Evolutionary conservation across 306 rosid genomes (phyloP).

Genomic region (Hippophae gyantsensis): DNA sequence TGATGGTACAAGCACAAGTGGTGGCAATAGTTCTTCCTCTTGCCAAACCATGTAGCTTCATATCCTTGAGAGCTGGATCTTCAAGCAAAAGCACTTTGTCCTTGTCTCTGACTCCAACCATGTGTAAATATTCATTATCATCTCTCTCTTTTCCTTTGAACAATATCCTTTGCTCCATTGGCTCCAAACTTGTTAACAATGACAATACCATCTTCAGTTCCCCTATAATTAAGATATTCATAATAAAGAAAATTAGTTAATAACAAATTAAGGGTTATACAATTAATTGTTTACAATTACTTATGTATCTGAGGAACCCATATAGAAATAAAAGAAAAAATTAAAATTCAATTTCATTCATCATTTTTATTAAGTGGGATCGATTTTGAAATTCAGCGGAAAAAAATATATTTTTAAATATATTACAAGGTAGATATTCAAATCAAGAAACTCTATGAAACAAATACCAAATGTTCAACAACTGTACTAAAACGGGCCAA

Average conservation of each 20-base stretch:
- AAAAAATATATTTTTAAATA: no score
- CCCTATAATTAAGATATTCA: conserved; percentile 28
- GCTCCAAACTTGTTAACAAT: conserved; percentile 57
- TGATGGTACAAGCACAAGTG: conserved; percentile 36
- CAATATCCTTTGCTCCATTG: conserved; percentile 74
- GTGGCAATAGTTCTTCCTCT: conserved; percentile 26
- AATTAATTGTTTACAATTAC: no score
- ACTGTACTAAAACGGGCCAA: no score
- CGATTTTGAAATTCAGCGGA: neutral
- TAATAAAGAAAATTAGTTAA: neutral
- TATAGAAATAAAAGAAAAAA: neutral
- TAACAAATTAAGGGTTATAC: no score
- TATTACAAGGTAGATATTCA: no score
- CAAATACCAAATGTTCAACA: no score
- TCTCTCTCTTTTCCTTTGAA: conserved; percentile 91
- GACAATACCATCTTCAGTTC: conserved; percentile 71
- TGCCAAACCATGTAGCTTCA: conserved; percentile 50
- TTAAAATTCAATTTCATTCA: no score
- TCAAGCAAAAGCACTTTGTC: conserved; percentile 77
- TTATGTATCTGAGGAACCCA: neutral
- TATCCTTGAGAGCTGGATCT: conserved; percentile 84
- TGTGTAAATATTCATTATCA: conserved; percentile 71
- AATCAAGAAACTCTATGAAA: no score
- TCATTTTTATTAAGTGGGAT: neutral
- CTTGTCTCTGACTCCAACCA: conserved; percentile 87